A percentile compares a stretch with the other conserved stretches of the same genome.
Evolutionary conservation across 352 stramenopile species (phyloP).

Genomic region (Phytopythium chamaehyphon): DNA sequence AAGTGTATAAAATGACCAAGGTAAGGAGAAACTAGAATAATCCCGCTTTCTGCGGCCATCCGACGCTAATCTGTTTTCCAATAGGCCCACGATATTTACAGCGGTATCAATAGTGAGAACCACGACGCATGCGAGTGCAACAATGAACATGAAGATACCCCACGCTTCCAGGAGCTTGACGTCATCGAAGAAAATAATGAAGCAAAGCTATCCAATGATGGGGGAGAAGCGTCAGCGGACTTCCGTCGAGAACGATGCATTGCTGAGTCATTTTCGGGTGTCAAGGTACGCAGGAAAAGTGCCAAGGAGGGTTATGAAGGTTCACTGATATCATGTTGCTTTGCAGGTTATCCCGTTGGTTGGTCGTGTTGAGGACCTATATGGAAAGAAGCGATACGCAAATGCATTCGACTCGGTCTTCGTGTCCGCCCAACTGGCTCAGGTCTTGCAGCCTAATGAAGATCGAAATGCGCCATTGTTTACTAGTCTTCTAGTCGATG

Average conservation of each 20-base stretch:
- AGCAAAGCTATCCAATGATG: constrained; percentile 1
- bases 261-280: constrained; percentile 44
- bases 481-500: constrained; percentile 32
- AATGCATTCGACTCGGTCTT: constrained; percentile 63
- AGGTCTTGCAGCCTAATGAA: constrained; percentile 37
- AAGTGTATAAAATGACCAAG: constrained; percentile 87
- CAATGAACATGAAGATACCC: constrained; percentile 7
- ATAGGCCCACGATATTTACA: constrained; percentile 81
- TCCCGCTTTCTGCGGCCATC: no score
- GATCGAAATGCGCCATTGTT: constrained; percentile 13
- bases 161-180: constrained; percentile 26
- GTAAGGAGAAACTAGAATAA: no score
- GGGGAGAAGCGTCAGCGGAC: constrained; percentile 20
- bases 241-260: constrained; percentile 34
- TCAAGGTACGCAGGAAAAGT: constrained; percentile 41
- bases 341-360: constrained; percentile 61
- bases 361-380: constrained; percentile 53
- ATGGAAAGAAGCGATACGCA: constrained; percentile 57
- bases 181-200: constrained; percentile 10
- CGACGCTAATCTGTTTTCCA: background rate
- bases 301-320: no score
- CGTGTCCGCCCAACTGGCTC: constrained; percentile 56
- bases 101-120: constrained; percentile 48
- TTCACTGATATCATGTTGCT: background rate
- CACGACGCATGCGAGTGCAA: constrained; percentile 20